Base-by-base conservation (phyloP, 768 basidiomycete genomes). In the Collybiopsis luxurians region DNA sequence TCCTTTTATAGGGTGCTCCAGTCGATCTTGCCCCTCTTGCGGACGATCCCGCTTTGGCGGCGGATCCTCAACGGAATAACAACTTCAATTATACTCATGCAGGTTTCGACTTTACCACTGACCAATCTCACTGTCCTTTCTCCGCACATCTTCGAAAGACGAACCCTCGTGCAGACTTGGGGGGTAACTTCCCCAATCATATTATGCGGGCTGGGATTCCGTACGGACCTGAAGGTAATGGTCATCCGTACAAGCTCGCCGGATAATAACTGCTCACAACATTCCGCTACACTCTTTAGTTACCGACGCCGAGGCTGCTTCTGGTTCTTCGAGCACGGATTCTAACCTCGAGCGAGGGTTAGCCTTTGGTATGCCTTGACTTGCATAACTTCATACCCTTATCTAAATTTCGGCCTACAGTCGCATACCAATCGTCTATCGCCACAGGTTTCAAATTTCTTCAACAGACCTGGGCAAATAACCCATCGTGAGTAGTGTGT, bases 71-170 rank as follows among this genome's bases (percentile, higher is more conserved):
- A 24, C 52, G 61, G 17, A 69, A 69, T 59, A 70, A 75, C 59
- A 56, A 73, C 43, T 74, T 75, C 55, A 64, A 67, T 48, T 76
- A 64, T 31, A 56, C 65, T 0, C 60, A 61, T n/a, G 47, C 63
- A 21, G 59, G 43, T 21, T 57, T 55, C 3, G 60, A 65, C 43
- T 52, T 58, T 24, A 51, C 59, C 34, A 62, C 63, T 56, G 61
- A 65, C 57, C 62, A 67, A 51, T 46, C 60, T 3, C 53, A 51
- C 30, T 75, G 73, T 57, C 71, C 72, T 1, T 70, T 73, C 57
- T 59, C 65, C 24, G 67, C 70, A 1, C 69, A 71, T 48, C 65
- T 65, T 28, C 67, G 69, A 36, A 72, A 73, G 60, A 66, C 64
- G 3, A 57, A 54, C 48, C 70, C 68, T 21, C 71, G 70, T 13